Evolutionary conservation across 192 early-diverging fungal genomes (phyloP).

Genomic region (Gryganskiella cystojenkinii): DNA sequence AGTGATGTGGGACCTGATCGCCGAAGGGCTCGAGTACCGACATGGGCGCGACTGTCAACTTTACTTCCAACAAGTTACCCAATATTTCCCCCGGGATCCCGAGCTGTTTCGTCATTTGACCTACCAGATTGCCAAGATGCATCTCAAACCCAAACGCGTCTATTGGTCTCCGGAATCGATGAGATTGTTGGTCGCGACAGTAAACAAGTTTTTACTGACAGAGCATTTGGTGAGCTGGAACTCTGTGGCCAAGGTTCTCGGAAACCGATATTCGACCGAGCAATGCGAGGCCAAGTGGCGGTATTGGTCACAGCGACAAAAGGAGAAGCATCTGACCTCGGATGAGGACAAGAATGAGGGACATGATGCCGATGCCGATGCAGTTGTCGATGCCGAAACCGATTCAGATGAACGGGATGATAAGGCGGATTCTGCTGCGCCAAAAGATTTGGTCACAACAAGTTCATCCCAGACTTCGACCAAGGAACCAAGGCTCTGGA

Average conservation of each 20-base stretch:
- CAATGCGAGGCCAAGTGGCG: slow-evolving; percentile 29
- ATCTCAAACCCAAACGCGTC: slow-evolving; percentile 5
- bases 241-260: slow-evolving; percentile 19
- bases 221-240: slow-evolving; percentile 13
- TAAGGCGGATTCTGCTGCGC: background rate
- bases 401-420: background rate
- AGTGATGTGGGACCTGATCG: slow-evolving; percentile 32
- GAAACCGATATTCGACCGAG: slow-evolving; percentile 6
- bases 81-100: slow-evolving; percentile 23
- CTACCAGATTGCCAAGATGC: slow-evolving; percentile 11
- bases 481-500: slow-evolving; percentile 12
- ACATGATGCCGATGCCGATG: background rate
- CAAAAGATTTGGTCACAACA: background rate
- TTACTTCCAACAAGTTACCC: slow-evolving; percentile 24
- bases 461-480: background rate
- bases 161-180: slow-evolving; percentile 16
- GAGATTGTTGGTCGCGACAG: slow-evolving; percentile 17
- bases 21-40: slow-evolving; percentile 46
- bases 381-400: background rate
- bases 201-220: slow-evolving; percentile 14
- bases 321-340: background rate
- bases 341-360: background rate
- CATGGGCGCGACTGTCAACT: slow-evolving; percentile 37
- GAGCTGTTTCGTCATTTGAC: slow-evolving; percentile 19
- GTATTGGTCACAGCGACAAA: slow-evolving; percentile 33